Base-by-base conservation (phyloP, 768 basidiomycete species). In the Cystobasidium tubakii region DNA sequence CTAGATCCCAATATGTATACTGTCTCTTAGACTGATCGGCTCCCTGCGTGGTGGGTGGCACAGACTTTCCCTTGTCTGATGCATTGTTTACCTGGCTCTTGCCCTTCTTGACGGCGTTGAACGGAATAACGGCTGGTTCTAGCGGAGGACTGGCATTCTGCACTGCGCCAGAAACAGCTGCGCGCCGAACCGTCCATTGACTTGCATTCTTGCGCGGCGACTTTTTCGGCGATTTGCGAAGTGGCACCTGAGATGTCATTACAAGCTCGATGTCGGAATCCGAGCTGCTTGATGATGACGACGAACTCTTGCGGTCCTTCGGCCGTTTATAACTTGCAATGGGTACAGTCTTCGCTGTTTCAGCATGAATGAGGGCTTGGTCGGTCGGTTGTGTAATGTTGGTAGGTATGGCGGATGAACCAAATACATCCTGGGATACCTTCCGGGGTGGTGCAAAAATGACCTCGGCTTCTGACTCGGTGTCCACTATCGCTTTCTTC, bases 261-360 rank as follows among this genome's bases (percentile, higher is more conserved):
- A 67, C 29, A 25, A 67, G 39, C 29, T 67, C 10, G 66, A 67
- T 54, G 46, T 67, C 66, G 6, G 66, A 67, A 43, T 67, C 66
- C 44, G 66, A 50, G 21, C 46, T 50, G 21, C 46, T 50, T 9
- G 21, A 21, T 3, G 42, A 66, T 66, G 66, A 67, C 7, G 43
- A 39, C 6, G 25, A 7, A 29, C 50, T 67, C 25, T 33, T 17
- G 17, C 31, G 66, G 25, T 67, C 29, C 23, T 39, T 36, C 2
- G 31, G 27, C 25, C 25, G 29, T 33, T 65, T 42, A 17, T 34
- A 43, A 3, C 6, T 34, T 33, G 63, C 31, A 17, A 12, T 9
- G 25, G 27, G 63, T 31, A 65, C n/a, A n/a, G n/a, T n/a, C n/a
- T 21, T 44, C 31, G 60, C 60, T 4, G 7, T 27, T 13, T n/a